Evolutionary conservation across 345 rosid genomes (phyloP).

Genomic region (Citrus trifoliata): DNA sequence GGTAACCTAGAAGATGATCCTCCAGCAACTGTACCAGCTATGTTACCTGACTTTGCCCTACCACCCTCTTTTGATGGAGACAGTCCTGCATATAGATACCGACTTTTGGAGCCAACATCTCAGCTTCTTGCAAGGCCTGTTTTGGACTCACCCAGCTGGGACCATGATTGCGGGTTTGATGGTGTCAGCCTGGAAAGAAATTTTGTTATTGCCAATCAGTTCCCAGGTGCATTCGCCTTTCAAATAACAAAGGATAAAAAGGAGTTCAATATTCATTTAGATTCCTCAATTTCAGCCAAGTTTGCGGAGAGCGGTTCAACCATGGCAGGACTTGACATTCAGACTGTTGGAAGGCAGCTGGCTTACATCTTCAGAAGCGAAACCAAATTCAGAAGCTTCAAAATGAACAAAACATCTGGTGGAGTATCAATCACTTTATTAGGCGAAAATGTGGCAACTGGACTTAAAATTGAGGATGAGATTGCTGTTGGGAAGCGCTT

Average conservation of each 20-base stretch:
- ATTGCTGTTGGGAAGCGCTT: slow-evolving; percentile 32
- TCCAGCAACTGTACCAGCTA: slow-evolving; percentile 22
- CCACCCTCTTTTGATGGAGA: slow-evolving; percentile 44
- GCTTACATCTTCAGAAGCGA: slow-evolving; percentile 37
- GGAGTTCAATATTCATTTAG: slow-evolving; percentile 32
- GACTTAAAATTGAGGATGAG: slow-evolving; percentile 39
- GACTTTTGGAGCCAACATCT: slow-evolving; percentile 26
- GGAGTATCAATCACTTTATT: slow-evolving; percentile 31
- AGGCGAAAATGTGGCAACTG: slow-evolving; percentile 34
- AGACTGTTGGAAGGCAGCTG: slow-evolving; percentile 40
- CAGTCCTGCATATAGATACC: slow-evolving; percentile 33
- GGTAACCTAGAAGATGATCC: slow-evolving; percentile 19
- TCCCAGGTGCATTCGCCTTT: slow-evolving; percentile 29
- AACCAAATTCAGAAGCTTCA: slow-evolving; percentile 27
- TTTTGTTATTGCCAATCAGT: slow-evolving; percentile 21
- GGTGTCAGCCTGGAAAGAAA: slow-evolving; percentile 34
- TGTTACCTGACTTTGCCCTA: slow-evolving; percentile 34
- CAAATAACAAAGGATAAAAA: slow-evolving; percentile 43
- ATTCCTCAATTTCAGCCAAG: slow-evolving; percentile 37
- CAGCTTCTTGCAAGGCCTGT: slow-evolving; percentile 38
- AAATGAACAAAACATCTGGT: slow-evolving; percentile 28
- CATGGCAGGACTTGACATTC: slow-evolving; percentile 46
- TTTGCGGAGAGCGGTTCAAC: slow-evolving; percentile 30
- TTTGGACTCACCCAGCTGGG: slow-evolving; percentile 37
- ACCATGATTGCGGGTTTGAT: slow-evolving; percentile 41